These are phyloP conservation scores for Bjerkandera adusta DNA, from an alignment of 1,284 basidiomycete genomes.

Conservation along the genomic window DNA sequence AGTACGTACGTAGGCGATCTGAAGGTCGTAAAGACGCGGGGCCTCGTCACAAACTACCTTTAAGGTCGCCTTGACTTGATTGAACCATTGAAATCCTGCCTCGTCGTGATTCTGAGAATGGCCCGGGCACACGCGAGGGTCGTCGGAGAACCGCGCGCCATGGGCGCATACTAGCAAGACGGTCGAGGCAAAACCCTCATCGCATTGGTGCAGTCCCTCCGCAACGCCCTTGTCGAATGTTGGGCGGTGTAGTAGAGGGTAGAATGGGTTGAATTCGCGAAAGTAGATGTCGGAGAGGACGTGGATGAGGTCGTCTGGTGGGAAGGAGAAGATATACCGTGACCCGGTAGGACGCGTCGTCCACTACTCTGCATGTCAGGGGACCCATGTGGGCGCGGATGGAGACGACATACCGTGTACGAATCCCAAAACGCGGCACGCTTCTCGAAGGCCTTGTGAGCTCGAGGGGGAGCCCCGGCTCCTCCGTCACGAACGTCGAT, in stretches of 20 bases:
- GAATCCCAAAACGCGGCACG: neutral
- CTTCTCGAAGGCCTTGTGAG: neutral
- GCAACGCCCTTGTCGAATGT: constrained; percentile 43
- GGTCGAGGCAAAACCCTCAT: constrained; percentile 45
- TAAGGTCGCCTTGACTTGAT: constrained; percentile 58
- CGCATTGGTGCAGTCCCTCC: constrained; percentile 39
- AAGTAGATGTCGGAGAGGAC: constrained; percentile 51
- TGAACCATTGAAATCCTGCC: constrained; percentile 77
- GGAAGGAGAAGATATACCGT: constrained; percentile 48
- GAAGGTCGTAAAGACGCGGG: constrained; percentile 67
- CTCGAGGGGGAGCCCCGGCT: no score
- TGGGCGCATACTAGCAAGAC: constrained; percentile 52
- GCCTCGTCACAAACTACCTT: constrained; percentile 51
- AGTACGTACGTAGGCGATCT: constrained; percentile 36
- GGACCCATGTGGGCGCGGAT: no score
- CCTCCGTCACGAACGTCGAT: constrained; percentile 3
- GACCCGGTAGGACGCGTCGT: neutral
- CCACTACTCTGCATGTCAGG: no score
- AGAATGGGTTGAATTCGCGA: constrained; percentile 35
- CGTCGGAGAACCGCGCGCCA: constrained; percentile 48
- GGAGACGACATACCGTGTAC: no score
- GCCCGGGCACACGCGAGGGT: constrained; percentile 59
- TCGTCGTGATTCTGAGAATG: constrained; percentile 25
- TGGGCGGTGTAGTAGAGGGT: constrained; percentile 49
- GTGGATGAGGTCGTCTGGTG: constrained; percentile 15